phyloP scores from a whole-genome alignment of 345 rosid species.

The Brassica cretica region DNA sequence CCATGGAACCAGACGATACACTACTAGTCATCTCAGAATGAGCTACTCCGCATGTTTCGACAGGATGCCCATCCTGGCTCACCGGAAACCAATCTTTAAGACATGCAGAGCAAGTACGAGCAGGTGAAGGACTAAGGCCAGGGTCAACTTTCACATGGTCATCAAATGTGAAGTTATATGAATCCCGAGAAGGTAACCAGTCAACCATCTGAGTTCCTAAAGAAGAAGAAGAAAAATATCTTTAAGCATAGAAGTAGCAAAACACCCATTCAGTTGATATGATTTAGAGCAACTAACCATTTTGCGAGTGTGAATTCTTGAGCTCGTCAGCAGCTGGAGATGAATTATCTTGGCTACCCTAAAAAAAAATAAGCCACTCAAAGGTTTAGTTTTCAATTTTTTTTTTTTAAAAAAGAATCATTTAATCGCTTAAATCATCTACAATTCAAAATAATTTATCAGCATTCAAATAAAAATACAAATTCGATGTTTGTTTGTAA shows the following conservation, averaged over 20 bases:
- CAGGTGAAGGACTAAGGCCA: slow-evolving; percentile 39
- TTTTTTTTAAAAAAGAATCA: too few species aligned
- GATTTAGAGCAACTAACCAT: slow-evolving; percentile 27
- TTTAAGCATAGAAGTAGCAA: not conserved
- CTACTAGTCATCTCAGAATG: too few species aligned
- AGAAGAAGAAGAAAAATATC: slow-evolving; percentile 14
- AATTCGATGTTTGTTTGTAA: too few species aligned
- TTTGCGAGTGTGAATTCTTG: slow-evolving; percentile 40
- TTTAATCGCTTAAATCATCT: too few species aligned
- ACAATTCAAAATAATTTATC: too few species aligned
- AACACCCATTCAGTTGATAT: too few species aligned
- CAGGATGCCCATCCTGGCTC: slow-evolving; percentile 34
- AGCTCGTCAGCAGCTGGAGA: slow-evolving; percentile 38
- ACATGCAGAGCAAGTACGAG: slow-evolving; percentile 48
- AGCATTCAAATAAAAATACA: too few species aligned
- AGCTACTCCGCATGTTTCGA: slow-evolving; percentile 4
- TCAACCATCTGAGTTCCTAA: slow-evolving; percentile 47
- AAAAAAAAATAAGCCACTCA: slow-evolving; percentile 31
- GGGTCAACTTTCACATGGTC: slow-evolving; percentile 36
- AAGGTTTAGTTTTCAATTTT: slow-evolving; percentile 21
- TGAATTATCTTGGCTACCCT: slow-evolving; percentile 45
- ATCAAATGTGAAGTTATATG: slow-evolving; percentile 31
- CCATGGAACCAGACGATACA: too few species aligned
- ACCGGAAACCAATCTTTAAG: slow-evolving; percentile 42
- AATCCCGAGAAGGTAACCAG: not conserved